Conservation (phyloP, 225 moss, liverwort and hornwort genomes). For the Polytrichum formosum region DNA sequence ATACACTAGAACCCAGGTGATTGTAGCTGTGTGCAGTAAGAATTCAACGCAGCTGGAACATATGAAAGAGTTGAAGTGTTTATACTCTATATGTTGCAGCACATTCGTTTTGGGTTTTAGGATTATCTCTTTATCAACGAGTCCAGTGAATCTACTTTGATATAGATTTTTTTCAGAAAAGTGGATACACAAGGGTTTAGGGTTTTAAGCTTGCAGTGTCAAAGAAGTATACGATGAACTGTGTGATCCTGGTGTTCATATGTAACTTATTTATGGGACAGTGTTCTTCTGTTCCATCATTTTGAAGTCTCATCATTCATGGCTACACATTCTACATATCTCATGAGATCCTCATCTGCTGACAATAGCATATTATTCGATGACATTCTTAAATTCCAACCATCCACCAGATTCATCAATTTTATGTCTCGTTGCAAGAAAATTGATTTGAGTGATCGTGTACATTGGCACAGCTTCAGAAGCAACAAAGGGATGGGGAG, state of each 20-base stretch:
- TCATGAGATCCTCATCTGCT: not conserved
- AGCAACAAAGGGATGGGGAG: slow-evolving; percentile 48
- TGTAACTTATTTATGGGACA: not conserved
- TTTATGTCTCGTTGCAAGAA: not conserved
- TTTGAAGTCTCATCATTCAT: not conserved
- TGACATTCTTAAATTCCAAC: not conserved
- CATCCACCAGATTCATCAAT: not conserved
- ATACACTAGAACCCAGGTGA: too few species aligned
- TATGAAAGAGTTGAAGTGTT: too few species aligned
- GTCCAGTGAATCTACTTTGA: too few species aligned
- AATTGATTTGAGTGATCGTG: slow-evolving; percentile 7
- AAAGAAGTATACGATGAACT: not conserved
- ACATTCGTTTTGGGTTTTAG: too few species aligned
- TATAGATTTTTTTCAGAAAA: too few species aligned
- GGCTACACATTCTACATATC: not conserved
- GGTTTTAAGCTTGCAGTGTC: too few species aligned
- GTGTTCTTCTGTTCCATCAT: not conserved
- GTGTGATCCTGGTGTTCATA: not conserved
- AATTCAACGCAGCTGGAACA: too few species aligned
- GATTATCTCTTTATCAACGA: too few species aligned
- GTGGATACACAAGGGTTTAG: too few species aligned
- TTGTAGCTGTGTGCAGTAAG: too few species aligned
- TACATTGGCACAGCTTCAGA: slow-evolving; percentile 43
- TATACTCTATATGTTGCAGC: too few species aligned
- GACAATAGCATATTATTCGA: not conserved